Base-by-base conservation (phyloP, 148 eudicot species). In the Cornus kousa region DNA sequence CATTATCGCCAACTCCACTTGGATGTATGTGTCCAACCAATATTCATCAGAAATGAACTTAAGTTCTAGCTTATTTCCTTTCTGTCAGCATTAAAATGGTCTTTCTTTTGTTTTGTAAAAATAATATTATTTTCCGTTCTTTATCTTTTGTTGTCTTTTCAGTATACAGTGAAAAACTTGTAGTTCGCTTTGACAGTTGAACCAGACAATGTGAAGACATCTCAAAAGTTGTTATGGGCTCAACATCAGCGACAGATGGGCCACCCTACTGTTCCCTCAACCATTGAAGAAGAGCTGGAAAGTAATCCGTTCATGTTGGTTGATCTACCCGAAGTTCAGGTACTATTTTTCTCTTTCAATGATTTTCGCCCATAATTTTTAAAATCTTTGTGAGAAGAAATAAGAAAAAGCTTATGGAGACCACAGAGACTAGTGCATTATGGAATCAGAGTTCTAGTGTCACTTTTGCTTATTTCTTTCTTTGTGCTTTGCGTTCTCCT, bases 151-250 rank as follows among this genome's bases (percentile, higher is more conserved):
- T 57, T 57, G 20, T 57, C 20, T 62, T 69, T 62, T 65, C 92
- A 95, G 99, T 95, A 95, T 76, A 91, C 99, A 0, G 95, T 90
- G 82, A 93, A 91, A 88, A 95, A 95, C 83, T 87, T 95, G 89
- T 95, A 91, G 86, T 95, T 95, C 87, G 97, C 99, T 67, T 76
- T 77, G 85, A 93, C 92, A 11, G 89, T 95, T 80, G 99, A 95
- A 80, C 97, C 99, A 43, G 94, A 93, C 6, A 95, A 95, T 80
- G 85, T 75, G 19, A 93, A 76, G 81, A 83, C 86, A 79, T 82
- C 80, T 0, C 84, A 88, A 66, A 93, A 95, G 82, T 70, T 93
- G 68, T 71, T 85, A 76, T 93, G 97, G 97, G 97, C 99, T 80
- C 85, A 91, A 87, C 87, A 89, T 4, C 87, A 91, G 87, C 88